These are phyloP conservation scores for Coix lacrymajobi DNA, from an alignment of 176 grass and related monocot species.

Conservation along the genomic window DNA sequence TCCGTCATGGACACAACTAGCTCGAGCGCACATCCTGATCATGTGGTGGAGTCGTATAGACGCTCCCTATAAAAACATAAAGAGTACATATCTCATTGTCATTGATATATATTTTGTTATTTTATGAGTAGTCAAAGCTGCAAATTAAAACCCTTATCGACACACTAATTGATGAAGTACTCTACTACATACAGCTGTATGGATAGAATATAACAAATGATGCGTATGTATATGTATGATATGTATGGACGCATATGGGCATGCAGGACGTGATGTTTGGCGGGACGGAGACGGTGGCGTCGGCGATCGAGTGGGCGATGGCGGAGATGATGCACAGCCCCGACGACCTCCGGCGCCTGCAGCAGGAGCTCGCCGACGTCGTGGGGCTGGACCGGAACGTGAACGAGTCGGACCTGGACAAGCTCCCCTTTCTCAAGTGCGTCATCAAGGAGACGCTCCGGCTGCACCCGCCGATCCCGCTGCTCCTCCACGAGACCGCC, in stretches of 20 bases:
- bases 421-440: slow-evolving; percentile 78
- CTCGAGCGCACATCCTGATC: not conserved
- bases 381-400: slow-evolving; percentile 67
- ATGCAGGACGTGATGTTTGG: slow-evolving; percentile 95
- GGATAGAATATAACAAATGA: not conserved
- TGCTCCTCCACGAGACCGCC: slow-evolving; percentile 76
- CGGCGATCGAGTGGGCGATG: slow-evolving; percentile 84
- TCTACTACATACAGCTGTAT: too few relatives aligned
- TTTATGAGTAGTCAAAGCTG: too few relatives aligned
- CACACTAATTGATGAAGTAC: too few relatives aligned
- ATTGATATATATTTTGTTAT: too few relatives aligned
- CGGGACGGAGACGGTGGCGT: slow-evolving; percentile 93
- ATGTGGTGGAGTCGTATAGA: not conserved
- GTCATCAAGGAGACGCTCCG: slow-evolving; percentile 87
- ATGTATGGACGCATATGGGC: not conserved
- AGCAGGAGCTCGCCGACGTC: slow-evolving; percentile 56
- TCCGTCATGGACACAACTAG: not conserved
- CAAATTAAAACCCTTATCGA: too few relatives aligned
- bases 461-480: slow-evolving; percentile 81
- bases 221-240: not conserved
- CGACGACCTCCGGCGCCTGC: slow-evolving; percentile 57
- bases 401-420: slow-evolving; percentile 57
- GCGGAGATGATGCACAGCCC: slow-evolving; percentile 75
- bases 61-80: too few relatives aligned
- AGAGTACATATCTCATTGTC: too few relatives aligned